phyloP scores from a whole-genome alignment of 257 asterid genomes.

The Apocynum venetum region DNA sequence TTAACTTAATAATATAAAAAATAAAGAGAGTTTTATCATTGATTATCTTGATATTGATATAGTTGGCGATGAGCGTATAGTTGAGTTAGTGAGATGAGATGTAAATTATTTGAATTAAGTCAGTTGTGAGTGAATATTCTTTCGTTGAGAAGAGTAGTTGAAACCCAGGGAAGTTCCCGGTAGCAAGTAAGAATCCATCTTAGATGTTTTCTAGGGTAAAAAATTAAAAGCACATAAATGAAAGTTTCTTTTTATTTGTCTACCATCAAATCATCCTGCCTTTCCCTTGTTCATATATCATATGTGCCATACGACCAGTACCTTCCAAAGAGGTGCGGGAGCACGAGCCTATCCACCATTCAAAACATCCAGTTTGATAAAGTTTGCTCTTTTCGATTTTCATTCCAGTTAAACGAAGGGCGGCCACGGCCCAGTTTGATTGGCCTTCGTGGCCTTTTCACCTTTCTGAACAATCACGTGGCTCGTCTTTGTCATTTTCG shows the following conservation, averaged over 20 bases:
- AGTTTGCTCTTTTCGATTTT: background rate
- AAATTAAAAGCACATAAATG: too few relatives aligned
- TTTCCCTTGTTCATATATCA: too few relatives aligned
- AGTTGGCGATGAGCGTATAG: too few relatives aligned
- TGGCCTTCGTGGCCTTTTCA: background rate
- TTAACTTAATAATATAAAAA: too few relatives aligned
- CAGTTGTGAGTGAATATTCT: too few relatives aligned
- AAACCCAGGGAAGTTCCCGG: background rate
- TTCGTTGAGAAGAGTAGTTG: background rate
- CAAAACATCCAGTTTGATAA: background rate
- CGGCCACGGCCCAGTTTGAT: background rate
- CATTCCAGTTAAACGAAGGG: background rate
- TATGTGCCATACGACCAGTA: background rate
- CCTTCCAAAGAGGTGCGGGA: background rate
- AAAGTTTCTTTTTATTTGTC: background rate
- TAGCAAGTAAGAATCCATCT: background rate
- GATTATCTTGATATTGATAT: too few relatives aligned
- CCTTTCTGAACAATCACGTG: background rate
- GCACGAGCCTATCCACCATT: background rate
- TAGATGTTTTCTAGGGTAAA: background rate
- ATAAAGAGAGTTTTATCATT: too few relatives aligned
- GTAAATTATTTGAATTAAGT: too few relatives aligned
- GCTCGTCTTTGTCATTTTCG: background rate
- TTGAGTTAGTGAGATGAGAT: too few relatives aligned
- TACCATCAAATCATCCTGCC: background rate